Percentiles rank a stretch among this genome's conserved stretches.
Evolutionary conservation across 306 rosid genomes (phyloP).

Genomic region (Cicer cuneatum): DNA sequence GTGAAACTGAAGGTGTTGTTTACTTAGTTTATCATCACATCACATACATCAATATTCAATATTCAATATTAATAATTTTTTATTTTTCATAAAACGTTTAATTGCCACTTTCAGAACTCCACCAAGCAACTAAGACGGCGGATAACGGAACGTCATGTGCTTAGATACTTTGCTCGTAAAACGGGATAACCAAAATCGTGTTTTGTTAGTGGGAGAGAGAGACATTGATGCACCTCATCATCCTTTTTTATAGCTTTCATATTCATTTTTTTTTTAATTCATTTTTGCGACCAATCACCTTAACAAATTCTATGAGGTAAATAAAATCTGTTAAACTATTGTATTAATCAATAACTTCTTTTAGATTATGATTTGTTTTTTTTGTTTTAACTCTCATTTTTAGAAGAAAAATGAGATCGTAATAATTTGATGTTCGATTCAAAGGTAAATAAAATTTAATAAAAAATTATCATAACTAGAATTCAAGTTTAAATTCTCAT

Average conservation of each 20-base stretch:
- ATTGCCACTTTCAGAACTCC: constrained; percentile 38
- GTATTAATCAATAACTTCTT: too few species aligned
- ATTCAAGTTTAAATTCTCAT: too few species aligned
- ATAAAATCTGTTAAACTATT: too few species aligned
- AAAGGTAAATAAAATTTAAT: too few species aligned
- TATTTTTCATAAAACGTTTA: neutral
- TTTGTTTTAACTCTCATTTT: too few species aligned
- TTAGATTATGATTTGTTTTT: too few species aligned
- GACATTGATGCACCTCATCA: constrained; percentile 4
- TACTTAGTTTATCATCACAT: too few species aligned
- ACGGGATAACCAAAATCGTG: constrained; percentile 46
- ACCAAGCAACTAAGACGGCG: constrained; percentile 54
- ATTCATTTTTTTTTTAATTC: neutral
- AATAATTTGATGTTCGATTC: too few species aligned
- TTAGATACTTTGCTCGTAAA: constrained; percentile 34
- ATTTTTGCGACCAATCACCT: too few species aligned
- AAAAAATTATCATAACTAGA: too few species aligned
- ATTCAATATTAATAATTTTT: constrained; percentile 13
- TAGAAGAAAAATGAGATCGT: too few species aligned
- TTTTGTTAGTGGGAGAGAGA: neutral
- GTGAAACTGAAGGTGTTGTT: constrained; percentile 64
- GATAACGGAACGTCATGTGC: constrained; percentile 54
- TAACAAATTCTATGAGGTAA: too few species aligned
- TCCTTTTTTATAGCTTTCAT: neutral
- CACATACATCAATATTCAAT: constrained; percentile 43